Base-by-base conservation (phyloP, 1,284 basidiomycete species). In the Caloboletus firmus region DNA sequence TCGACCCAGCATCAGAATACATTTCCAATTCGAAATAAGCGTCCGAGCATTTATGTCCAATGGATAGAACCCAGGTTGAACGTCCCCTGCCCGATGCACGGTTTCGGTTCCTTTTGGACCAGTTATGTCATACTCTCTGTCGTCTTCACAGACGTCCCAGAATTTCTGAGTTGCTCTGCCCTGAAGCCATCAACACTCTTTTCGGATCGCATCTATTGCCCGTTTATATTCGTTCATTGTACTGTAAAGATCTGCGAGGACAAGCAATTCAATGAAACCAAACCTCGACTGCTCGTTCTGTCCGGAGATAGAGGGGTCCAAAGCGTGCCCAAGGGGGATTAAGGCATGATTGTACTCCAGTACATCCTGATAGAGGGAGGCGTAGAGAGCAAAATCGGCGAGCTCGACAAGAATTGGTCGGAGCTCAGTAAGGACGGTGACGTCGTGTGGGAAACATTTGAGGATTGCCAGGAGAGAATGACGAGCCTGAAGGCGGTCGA, bases 391-490 rank as follows among this genome's bases (percentile, higher is more conserved):
- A 18, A 49, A 32, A 5, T 49, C 45, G 12, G 30, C n/a, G 22
- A 49, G 48, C 45, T 49, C 47, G 5, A 49, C 48, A 20, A 49
- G 44, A 31, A 49, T 26, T 2, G 48, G 83, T 0, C 91, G 84
- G 4, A 97, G 77, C 65, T 93, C 90, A 42, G 83, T 80, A 4
- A 98, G 78, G 28, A 95, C 84, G n/a, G 82, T 83, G n/a, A 93
- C 79, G 63, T 98, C 89, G 65, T 95, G 88, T 1, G 48, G 48
- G 31, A 49, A 34, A n/a, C 48, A n/a, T 12, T 49, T 49, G 22
- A 49, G 45, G 22, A 49, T 49, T 10, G 48, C 48, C 45, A 49
- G 26, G 30, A 49, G 20, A n/a, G 45, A 48, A 49, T 49, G 47
- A 32, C 44, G 47, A 24, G 47, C 31, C 44, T 49, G 5, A 11